Evolutionary conservation across 495 filamentous ascomycete genomes (phyloP).

Genomic region (Diplogelasinospora grovesii): DNA sequence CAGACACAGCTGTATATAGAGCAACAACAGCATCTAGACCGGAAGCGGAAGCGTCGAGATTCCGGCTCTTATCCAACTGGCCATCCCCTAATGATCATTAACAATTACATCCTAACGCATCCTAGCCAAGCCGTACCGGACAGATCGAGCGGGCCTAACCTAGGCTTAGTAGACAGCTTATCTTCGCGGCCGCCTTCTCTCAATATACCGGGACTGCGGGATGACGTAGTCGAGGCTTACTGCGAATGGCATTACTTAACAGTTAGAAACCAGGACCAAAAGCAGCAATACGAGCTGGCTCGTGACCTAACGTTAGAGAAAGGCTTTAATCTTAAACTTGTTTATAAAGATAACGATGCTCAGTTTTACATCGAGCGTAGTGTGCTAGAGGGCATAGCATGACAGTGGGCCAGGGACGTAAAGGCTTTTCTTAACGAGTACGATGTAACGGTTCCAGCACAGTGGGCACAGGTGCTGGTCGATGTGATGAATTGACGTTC

Average conservation of each 20-base stretch:
- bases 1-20: slow-evolving; percentile 2
- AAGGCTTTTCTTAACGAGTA: slow-evolving; percentile 5
- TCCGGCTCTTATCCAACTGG: background rate
- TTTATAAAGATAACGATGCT: slow-evolving; percentile 4
- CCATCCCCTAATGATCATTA: slow-evolving; percentile 3
- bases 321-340: slow-evolving; percentile 5
- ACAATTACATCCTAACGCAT: background rate
- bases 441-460: too few relatives aligned
- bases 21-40: background rate
- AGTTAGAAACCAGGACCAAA: slow-evolving; percentile 5
- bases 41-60: slow-evolving; percentile 3
- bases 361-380: slow-evolving; percentile 6
- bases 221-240: slow-evolving; percentile 1
- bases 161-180: background rate
- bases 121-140: background rate
- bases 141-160: background rate
- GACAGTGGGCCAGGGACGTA: slow-evolving; percentile 3
- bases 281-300: slow-evolving; percentile 5
- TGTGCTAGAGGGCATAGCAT: slow-evolving; percentile 4
- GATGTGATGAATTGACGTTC: too few relatives aligned
- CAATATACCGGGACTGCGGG: slow-evolving; percentile 3
- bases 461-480: too few relatives aligned
- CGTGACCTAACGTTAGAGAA: slow-evolving; percentile 1
- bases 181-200: slow-evolving; percentile 1
- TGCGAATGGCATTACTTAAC: slow-evolving; percentile 6